Conservation (phyloP, 2,329 filamentous ascomycete genomes). For the Curvularia sp. region DNA sequence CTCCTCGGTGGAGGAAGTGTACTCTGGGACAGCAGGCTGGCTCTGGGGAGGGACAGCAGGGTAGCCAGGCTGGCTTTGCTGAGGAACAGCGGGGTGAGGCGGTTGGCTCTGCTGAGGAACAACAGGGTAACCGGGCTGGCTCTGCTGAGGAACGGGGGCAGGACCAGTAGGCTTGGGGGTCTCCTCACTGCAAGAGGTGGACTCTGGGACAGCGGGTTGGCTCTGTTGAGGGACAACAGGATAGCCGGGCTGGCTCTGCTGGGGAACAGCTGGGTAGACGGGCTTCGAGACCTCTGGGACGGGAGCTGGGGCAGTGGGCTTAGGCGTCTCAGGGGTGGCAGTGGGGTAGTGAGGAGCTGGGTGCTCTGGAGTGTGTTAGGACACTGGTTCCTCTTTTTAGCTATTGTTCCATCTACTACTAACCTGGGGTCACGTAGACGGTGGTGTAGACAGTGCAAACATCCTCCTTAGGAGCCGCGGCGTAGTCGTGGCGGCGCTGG, state of each 20-base stretch:
- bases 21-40: neutral
- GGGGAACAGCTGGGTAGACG: slow-evolving; percentile 16
- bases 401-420: slow-evolving; percentile 33
- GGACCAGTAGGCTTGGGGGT: slow-evolving; percentile 10
- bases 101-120: slow-evolving; percentile 10
- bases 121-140: slow-evolving; percentile 5
- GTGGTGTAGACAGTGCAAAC: slow-evolving; percentile 78
- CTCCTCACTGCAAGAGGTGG: slow-evolving; percentile 15
- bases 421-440: slow-evolving; percentile 57
- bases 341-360: slow-evolving; percentile 73
- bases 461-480: slow-evolving; percentile 56
- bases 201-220: neutral
- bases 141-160: slow-evolving; percentile 13
- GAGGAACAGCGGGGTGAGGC: slow-evolving; percentile 5
- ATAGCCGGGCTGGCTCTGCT: slow-evolving; percentile 14
- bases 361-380: slow-evolving; percentile 17
- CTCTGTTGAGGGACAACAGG: slow-evolving; percentile 15
- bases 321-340: slow-evolving; percentile 74
- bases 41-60: neutral
- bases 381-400: neutral
- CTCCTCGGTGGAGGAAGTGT: slow-evolving; percentile 14
- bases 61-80: slow-evolving; percentile 7
- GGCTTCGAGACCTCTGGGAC: slow-evolving; percentile 2
- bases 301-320: slow-evolving; percentile 32
- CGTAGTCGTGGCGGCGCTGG: slow-evolving; percentile 57